Conservation (phyloP, 495 filamentous ascomycete genomes). For the Neurospora hispaniola region DNA sequence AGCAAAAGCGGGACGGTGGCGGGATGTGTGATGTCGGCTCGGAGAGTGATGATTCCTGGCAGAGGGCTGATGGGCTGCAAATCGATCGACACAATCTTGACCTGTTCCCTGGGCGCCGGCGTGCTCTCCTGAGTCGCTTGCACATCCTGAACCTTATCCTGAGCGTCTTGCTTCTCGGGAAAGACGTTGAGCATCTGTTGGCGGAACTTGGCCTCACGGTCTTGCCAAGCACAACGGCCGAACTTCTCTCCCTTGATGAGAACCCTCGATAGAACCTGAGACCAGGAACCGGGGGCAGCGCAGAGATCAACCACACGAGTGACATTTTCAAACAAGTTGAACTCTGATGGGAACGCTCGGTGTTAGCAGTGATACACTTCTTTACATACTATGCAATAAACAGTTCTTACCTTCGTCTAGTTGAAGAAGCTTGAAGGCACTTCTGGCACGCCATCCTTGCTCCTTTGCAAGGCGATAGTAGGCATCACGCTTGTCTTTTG, state of each 20-base stretch:
- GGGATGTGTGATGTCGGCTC: conserved; percentile 95
- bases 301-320: conserved; percentile 95
- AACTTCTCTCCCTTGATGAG: conserved; percentile 88
- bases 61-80: conserved; percentile 91
- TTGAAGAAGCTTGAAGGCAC: conserved; percentile 93
- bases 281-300: conserved; percentile 93
- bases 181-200: conserved; percentile 42
- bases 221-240: conserved; percentile 72
- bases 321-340: conserved; percentile 79
- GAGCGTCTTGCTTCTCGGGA: conserved; percentile 15
- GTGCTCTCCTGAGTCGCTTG: neutral
- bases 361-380: neutral
- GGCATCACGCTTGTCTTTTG: conserved; percentile 95
- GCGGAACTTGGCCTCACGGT: conserved; percentile 56
- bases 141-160: conserved; percentile 6
- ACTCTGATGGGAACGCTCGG: conserved; percentile 40
- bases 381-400: neutral
- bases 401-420: conserved; percentile 58
- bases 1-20: conserved; percentile 84
- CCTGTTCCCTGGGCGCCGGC: conserved; percentile 48
- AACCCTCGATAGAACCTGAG: conserved; percentile 85
- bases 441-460: conserved; percentile 93
- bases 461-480: conserved; percentile 98
- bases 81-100: conserved; percentile 92
- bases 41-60: conserved; percentile 79